These are phyloP conservation scores for Sphaerobolus stellatus DNA, from an alignment of 1,284 basidiomycete genomes.

Conservation along the genomic window DNA sequence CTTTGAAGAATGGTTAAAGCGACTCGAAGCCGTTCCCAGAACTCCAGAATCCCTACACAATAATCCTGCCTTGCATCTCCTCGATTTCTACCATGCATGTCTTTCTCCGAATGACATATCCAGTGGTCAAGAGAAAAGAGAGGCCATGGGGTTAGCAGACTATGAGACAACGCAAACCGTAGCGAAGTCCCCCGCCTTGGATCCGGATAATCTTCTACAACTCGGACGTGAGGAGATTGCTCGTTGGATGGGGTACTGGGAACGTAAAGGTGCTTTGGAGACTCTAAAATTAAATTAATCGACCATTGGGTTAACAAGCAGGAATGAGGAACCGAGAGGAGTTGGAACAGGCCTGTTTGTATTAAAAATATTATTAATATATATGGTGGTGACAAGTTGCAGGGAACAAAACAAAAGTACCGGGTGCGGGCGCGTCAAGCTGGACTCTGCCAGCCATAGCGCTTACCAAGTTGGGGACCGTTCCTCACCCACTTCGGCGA, in stretches of 20 bases:
- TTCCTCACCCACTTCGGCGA: too few species aligned
- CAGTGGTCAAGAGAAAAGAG: background rate
- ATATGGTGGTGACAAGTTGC: too few species aligned
- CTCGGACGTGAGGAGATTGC: background rate
- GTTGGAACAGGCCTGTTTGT: too few species aligned
- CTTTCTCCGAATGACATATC: background rate
- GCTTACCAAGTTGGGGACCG: too few species aligned
- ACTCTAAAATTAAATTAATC: too few species aligned
- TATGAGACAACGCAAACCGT: background rate
- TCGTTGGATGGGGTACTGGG: background rate
- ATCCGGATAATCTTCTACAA: background rate
- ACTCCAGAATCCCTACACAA: background rate
- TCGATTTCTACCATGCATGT: slow-evolving; percentile 27
- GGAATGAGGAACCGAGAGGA: too few species aligned
- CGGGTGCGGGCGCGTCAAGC: too few species aligned
- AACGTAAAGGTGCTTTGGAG: background rate
- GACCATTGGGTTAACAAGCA: too few species aligned
- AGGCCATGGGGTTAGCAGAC: background rate
- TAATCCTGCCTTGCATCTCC: slow-evolving; percentile 33
- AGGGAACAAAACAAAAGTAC: too few species aligned
- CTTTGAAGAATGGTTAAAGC: slow-evolving; percentile 29
- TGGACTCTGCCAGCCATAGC: too few species aligned
- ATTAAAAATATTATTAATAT: too few species aligned
- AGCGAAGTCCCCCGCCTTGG: background rate
- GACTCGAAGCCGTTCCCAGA: slow-evolving; percentile 16